Percentiles rank a stretch among this genome's conserved stretches.
These are phyloP conservation scores for Teratosphaeria gauchensis DNA, from an alignment of 2,329 filamentous ascomycete genomes.

Conservation along the genomic window DNA sequence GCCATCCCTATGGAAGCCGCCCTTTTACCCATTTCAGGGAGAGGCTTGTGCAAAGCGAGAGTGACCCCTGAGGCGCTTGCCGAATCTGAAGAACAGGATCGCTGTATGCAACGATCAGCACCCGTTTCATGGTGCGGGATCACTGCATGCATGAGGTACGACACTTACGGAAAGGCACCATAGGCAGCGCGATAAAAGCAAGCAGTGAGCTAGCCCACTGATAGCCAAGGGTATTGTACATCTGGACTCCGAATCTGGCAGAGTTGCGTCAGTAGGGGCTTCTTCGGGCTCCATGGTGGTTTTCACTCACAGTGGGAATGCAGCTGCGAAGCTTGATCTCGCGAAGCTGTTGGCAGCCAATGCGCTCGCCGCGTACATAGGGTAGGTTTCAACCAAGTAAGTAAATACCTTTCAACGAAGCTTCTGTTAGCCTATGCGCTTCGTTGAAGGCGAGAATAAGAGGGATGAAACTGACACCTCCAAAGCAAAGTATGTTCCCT, in stretches of 20 bases:
- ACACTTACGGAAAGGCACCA: slow-evolving; percentile 35
- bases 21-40: slow-evolving; percentile 17
- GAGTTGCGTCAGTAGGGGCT: background rate
- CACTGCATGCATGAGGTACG: background rate
- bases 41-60: slow-evolving; percentile 36
- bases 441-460: slow-evolving; percentile 1
- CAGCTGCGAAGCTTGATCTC: slow-evolving; percentile 39
- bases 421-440: background rate
- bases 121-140: slow-evolving; percentile 16
- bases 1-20: slow-evolving; percentile 6
- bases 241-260: slow-evolving; percentile 33
- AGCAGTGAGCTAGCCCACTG: slow-evolving; percentile 42
- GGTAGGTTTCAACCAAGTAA: slow-evolving; percentile 28
- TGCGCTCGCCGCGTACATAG: slow-evolving; percentile 37
- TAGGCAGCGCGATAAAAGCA: slow-evolving; percentile 38
- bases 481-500: slow-evolving; percentile 59
- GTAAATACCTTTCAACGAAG: background rate
- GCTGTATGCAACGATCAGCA: slow-evolving; percentile 13
- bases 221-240: slow-evolving; percentile 38
- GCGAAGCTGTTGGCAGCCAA: slow-evolving; percentile 43
- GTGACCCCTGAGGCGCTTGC: slow-evolving; percentile 38
- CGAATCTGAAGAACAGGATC: slow-evolving; percentile 42
- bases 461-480: slow-evolving; percentile 41
- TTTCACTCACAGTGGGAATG: slow-evolving; percentile 27
- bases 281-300: background rate